A percentile compares a stretch with the other conserved stretches of the same genome.
phyloP scores from a whole-genome alignment of 768 basidiomycete genomes.

The Strobilomyces echinocephalus region DNA sequence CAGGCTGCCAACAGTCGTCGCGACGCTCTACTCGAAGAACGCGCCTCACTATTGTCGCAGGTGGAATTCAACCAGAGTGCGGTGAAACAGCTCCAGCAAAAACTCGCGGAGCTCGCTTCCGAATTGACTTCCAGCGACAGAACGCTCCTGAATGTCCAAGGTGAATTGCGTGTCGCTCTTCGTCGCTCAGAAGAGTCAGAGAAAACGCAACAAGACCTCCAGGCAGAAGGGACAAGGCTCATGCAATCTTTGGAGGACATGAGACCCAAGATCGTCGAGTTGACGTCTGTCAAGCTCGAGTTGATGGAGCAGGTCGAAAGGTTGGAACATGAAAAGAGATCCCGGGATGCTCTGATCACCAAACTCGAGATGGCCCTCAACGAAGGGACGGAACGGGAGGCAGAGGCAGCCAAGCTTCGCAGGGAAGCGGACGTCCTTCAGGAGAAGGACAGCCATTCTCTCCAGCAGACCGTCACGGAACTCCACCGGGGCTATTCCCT shows the following conservation, averaged over 20 bases:
- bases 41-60: conserved; percentile 45
- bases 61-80: conserved; percentile 42
- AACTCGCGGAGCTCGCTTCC: conserved; percentile 50
- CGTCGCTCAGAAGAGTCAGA: conserved; percentile 75
- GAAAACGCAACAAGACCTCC: conserved; percentile 63
- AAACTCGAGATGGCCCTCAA: conserved; percentile 58
- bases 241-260: conserved; percentile 83
- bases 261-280: conserved; percentile 77
- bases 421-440: conserved; percentile 41
- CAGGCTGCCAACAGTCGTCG: conserved; percentile 42
- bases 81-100: conserved; percentile 52
- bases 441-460: conserved; percentile 49
- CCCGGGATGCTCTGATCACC: conserved; percentile 53
- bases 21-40: conserved; percentile 46
- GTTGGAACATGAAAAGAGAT: conserved; percentile 50
- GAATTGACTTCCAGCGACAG: conserved; percentile 51
- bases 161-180: conserved; percentile 59
- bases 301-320: conserved; percentile 59
- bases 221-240: conserved; percentile 70
- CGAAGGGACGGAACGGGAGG: conserved; percentile 49
- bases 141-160: conserved; percentile 55
- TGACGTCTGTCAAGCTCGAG: conserved; percentile 68
- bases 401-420: conserved; percentile 41
- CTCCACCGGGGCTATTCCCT: conserved; percentile 58
- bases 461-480: conserved; percentile 50